phyloP scores from a whole-genome alignment of 169 alveolate species.

The Eimeria tenella region DNA sequence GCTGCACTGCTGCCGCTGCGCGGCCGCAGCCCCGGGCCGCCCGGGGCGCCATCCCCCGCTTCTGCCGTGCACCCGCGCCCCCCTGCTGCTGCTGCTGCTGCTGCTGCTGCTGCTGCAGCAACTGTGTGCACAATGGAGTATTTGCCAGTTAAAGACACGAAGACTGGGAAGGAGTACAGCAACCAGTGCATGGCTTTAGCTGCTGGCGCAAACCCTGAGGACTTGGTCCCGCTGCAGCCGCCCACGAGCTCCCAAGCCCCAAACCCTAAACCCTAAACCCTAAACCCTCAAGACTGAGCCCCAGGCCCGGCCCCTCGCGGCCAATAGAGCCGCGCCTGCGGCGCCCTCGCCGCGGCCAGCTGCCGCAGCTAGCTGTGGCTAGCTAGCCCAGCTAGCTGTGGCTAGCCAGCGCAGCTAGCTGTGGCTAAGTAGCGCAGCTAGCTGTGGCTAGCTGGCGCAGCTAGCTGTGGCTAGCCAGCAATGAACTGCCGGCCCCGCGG shows the following conservation, averaged over 20 bases:
- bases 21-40: no score
- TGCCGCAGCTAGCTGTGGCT: background rate
- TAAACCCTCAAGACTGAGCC: no score
- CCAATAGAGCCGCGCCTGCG: no score
- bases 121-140: conserved; percentile 11
- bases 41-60: no score
- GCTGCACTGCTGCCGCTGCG: background rate
- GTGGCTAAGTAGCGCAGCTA: no score
- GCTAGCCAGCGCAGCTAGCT: background rate
- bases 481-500: no score
- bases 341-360: no score
- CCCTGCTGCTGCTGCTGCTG: background rate
- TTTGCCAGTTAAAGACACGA: background rate
- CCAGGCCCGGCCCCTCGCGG: no score
- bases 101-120: background rate
- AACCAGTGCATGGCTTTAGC: background rate
- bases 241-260: no score
- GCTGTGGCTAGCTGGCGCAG: no score
- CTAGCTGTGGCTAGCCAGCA: no score
- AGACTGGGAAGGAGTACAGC: background rate
- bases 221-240: background rate
- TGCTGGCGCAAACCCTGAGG: background rate
- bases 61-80: no score
- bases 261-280: conserved; percentile 1
- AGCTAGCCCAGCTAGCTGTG: background rate